Evolutionary conservation across 208 protist species (phyloP).

Genomic region (Acanthamoeba rhysodes): DNA sequence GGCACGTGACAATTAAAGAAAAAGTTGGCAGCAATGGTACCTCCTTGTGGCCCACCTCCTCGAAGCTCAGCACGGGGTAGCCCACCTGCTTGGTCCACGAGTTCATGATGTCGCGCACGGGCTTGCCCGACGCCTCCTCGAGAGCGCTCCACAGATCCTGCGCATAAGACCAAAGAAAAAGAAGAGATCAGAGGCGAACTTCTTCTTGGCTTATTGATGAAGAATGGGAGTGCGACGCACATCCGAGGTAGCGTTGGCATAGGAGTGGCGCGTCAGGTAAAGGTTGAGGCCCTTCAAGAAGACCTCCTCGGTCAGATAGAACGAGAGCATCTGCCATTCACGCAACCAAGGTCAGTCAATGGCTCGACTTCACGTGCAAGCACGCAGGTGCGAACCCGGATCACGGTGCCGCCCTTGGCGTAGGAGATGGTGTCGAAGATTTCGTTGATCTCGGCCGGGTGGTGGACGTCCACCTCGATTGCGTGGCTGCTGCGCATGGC

Average conservation of each 20-base stretch:
- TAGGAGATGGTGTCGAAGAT: constrained; percentile 98
- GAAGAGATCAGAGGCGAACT: too few species aligned
- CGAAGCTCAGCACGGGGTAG: constrained; percentile 92
- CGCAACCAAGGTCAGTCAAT: too few species aligned
- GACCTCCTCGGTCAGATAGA: constrained; percentile 91
- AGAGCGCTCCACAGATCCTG: constrained; percentile 96
- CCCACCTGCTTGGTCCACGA: constrained; percentile 95
- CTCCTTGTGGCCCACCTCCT: not conserved
- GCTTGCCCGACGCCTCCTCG: constrained; percentile 91
- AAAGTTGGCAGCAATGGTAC: not conserved
- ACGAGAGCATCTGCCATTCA: constrained; percentile 65
- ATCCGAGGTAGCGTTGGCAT: constrained; percentile 94
- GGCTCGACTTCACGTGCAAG: too few species aligned
- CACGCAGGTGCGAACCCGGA: constrained; percentile 83
- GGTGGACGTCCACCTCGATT: constrained; percentile 83
- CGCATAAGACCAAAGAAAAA: not conserved
- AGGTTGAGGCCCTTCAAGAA: constrained; percentile 93
- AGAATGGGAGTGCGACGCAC: constrained; percentile 82
- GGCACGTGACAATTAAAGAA: not conserved
- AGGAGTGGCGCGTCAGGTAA: constrained; percentile 96
- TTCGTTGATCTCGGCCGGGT: constrained; percentile 84
- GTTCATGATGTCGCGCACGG: constrained; percentile 93
- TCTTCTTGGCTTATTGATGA: too few species aligned
- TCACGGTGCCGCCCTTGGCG: constrained; percentile 81
- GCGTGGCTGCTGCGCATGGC: constrained; percentile 95